Percentiles rank a stretch among this genome's conserved stretches.
phyloP scores from a whole-genome alignment of 2,329 filamentous ascomycete genomes.

The Alternaria angustiovoidea region DNA sequence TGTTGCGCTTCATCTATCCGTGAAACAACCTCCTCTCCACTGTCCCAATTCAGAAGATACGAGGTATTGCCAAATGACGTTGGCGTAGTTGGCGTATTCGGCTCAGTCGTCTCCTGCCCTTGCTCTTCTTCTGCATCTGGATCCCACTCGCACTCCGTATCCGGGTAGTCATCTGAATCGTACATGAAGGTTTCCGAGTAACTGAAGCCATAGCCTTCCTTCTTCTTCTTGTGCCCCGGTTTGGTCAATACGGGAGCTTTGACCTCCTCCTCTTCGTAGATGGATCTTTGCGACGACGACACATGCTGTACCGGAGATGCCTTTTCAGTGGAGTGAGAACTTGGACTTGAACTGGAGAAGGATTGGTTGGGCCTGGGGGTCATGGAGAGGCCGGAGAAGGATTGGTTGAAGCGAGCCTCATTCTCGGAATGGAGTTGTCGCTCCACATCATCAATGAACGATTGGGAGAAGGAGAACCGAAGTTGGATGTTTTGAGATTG shows the following conservation, averaged over 20 bases:
- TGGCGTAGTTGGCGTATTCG: neutral
- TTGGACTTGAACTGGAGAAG: neutral
- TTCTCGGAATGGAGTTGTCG: neutral
- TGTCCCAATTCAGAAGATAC: constrained; percentile 9
- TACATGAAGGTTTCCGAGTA: constrained; percentile 31
- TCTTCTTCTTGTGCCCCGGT: constrained; percentile 31
- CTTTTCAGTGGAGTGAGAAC: neutral
- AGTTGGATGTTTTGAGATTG: constrained; percentile 18
- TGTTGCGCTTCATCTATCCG: neutral
- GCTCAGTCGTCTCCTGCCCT: neutral
- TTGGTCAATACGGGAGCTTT: constrained; percentile 17
- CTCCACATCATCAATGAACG: neutral
- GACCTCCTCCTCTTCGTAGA: neutral
- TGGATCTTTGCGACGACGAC: neutral
- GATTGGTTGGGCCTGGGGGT: neutral
- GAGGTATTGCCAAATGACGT: neutral
- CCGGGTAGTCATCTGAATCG: constrained; percentile 35
- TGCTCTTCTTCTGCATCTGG: constrained; percentile 9
- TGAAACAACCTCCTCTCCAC: too few relatives aligned
- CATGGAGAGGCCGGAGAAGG: constrained; percentile 16
- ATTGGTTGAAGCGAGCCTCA: constrained; percentile 1
- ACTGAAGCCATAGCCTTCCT: constrained; percentile 37
- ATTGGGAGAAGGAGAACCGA: constrained; percentile 26
- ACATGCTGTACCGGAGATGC: constrained; percentile 2
- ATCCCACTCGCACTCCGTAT: constrained; percentile 28